phyloP scores from a whole-genome alignment of 257 asterid genomes.

The Rubia yunnanensis region DNA sequence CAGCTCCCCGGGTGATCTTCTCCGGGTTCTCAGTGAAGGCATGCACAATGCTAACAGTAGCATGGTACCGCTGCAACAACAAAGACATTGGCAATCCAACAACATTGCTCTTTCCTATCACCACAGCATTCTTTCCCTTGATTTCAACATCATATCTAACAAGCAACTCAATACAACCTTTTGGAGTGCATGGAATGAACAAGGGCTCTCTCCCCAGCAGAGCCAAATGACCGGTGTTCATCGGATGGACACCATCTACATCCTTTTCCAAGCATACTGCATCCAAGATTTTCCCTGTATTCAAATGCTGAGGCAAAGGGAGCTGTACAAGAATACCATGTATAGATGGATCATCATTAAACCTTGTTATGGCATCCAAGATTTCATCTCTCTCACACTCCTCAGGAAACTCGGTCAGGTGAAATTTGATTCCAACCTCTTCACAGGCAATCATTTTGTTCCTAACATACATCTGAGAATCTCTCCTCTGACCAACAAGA shows the following conservation, averaged over 20 bases:
- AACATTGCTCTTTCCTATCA: slow-evolving; percentile 62
- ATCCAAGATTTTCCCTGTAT: slow-evolving; percentile 20
- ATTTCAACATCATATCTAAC: slow-evolving; percentile 20
- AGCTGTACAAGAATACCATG: slow-evolving; percentile 90
- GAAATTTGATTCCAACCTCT: slow-evolving; percentile 69
- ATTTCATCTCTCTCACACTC: slow-evolving; percentile 54
- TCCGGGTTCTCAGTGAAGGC: slow-evolving; percentile 58
- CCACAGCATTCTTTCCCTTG: slow-evolving; percentile 22
- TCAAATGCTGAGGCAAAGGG: slow-evolving; percentile 64
- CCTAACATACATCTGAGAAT: slow-evolving; percentile 66
- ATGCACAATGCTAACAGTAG: slow-evolving; percentile 69
- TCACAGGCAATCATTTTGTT: slow-evolving; percentile 63
- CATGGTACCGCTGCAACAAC: slow-evolving; percentile 90
- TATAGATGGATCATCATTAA: slow-evolving; percentile 56
- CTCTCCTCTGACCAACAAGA: slow-evolving; percentile 73
- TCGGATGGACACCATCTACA: slow-evolving; percentile 27
- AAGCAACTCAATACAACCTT: slow-evolving; percentile 23
- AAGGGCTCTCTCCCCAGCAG: slow-evolving; percentile 22
- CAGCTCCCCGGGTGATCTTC: slow-evolving; percentile 65
- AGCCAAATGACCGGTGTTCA: slow-evolving; percentile 22
- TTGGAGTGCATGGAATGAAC: slow-evolving; percentile 25
- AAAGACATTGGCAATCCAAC: slow-evolving; percentile 79
- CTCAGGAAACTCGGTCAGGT: slow-evolving; percentile 49
- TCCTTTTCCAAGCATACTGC: slow-evolving; percentile 17
- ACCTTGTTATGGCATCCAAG: slow-evolving; percentile 42